These are phyloP conservation scores for Pouteria glomerata DNA, from an alignment of 148 eudicot species.

Conservation along the genomic window DNA sequence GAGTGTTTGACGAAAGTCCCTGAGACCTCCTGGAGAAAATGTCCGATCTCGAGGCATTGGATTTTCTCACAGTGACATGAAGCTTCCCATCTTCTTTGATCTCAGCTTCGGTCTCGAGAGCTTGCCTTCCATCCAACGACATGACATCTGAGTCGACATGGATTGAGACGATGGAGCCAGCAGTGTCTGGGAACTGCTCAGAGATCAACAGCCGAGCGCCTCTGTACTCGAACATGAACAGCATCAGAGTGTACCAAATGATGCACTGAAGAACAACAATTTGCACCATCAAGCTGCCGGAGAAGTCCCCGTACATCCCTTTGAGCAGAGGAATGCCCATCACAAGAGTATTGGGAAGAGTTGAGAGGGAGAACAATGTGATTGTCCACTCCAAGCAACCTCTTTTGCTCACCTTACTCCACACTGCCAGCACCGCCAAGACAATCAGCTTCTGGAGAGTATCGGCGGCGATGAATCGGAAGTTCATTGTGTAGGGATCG, in stretches of 20 bases:
- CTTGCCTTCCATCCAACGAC: slow-evolving; percentile 69
- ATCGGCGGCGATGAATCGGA: slow-evolving; percentile 79
- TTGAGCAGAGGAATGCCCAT: slow-evolving; percentile 93
- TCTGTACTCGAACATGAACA: slow-evolving; percentile 85
- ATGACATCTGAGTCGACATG: slow-evolving; percentile 85
- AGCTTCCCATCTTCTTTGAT: slow-evolving; percentile 76
- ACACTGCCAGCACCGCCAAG: slow-evolving; percentile 36
- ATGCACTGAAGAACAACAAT: slow-evolving; percentile 88
- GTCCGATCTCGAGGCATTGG: slow-evolving; percentile 75
- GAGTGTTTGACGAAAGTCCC: slow-evolving; percentile 48
- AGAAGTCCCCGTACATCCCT: slow-evolving; percentile 88
- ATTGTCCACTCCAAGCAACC: slow-evolving; percentile 86
- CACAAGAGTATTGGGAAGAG: slow-evolving; percentile 89
- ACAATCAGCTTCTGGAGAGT: slow-evolving; percentile 76
- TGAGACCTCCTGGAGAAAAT: slow-evolving; percentile 64
- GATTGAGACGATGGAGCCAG: slow-evolving; percentile 77
- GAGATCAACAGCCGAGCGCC: slow-evolving; percentile 74
- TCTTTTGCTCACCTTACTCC: slow-evolving; percentile 50
- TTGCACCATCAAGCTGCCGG: slow-evolving; percentile 87
- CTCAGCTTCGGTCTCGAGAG: slow-evolving; percentile 72
- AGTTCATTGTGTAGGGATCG: slow-evolving; percentile 78
- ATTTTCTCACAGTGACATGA: slow-evolving; percentile 76
- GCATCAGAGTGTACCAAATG: slow-evolving; percentile 92
- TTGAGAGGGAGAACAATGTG: slow-evolving; percentile 74
- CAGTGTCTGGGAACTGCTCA: slow-evolving; percentile 89